Base-by-base conservation (phyloP, 2,329 filamentous ascomycete genomes). In the Juglanconis oblonga region DNA sequence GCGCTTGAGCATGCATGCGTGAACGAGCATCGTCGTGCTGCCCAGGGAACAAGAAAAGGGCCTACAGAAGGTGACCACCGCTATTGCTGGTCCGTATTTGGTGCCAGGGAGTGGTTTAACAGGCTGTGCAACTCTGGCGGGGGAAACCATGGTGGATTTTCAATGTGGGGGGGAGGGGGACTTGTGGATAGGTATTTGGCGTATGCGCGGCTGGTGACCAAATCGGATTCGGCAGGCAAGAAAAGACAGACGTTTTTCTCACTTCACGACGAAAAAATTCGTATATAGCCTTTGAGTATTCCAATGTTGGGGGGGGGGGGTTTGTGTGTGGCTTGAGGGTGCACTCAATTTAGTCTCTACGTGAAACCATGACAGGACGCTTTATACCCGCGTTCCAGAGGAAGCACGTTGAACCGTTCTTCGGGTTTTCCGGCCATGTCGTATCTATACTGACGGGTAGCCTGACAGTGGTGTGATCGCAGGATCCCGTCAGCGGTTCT, bases 381-480 rank as follows among this genome's bases (percentile, higher is more conserved):
- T 62, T 51, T 62, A 58, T 58, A 62, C 17, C 36, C 44, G 29
- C 36, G 33, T 8, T 13, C 44, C 55, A 31, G 17, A 11, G 44
- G 13, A 24, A 24, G 24, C 24, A 24, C 17, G 14, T 13, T 24
- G 14, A n/a, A 14, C 4, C 24, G 10, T 36, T 29, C 13, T 17
- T 24, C 36, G 17, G 36, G 24, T 33, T 32, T 40, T 36, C 10
- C 47, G 35, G 38, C 29, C 32, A 58, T 61, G 55, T 45, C 55
- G 40, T 61, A 55, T 58, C 55, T 17, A 51, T 7, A 11, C 33
- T 36, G 33, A 38, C 44, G 44, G 31, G 51, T 52, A 48, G 48
- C 33, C 52, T 62, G 60, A 62, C 45, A 24, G 36, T 59, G 60
- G 57, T 52, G 52, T 59, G 60, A 62, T 59, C 11, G 35, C 14